phyloP scores from a whole-genome alignment of 208 protist genomes.

The Trypanosoma vivax region DNA sequence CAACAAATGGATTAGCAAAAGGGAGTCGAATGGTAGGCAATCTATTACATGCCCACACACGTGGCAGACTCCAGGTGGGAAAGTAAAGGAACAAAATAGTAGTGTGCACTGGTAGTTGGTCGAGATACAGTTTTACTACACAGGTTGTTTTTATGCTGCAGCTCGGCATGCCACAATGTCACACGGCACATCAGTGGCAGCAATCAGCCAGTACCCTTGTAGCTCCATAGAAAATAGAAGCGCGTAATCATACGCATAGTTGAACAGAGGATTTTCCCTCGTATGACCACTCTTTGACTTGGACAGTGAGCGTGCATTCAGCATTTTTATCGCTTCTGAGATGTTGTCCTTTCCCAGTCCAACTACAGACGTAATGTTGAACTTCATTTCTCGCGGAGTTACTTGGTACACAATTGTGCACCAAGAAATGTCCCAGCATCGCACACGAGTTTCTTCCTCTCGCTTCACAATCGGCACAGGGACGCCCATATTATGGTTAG shows the following conservation, averaged over 20 bases:
- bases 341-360: conserved; percentile 72
- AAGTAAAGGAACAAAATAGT: not conserved
- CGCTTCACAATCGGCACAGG: conserved; percentile 23
- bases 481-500: no score
- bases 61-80: no score
- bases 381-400: conserved; percentile 82
- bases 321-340: conserved; percentile 58
- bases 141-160: conserved; percentile 17
- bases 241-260: conserved; percentile 83
- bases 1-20: no score
- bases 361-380: conserved; percentile 67
- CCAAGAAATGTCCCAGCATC: conserved; percentile 69
- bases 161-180: conserved; percentile 81
- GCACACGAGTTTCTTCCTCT: conserved; percentile 33
- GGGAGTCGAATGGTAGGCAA: no score
- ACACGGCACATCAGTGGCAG: conserved; percentile 80
- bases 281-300: conserved; percentile 18
- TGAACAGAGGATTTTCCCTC: conserved; percentile 74
- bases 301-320: conserved; percentile 36
- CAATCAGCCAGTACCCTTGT: conserved; percentile 84
- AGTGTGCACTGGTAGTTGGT: not conserved
- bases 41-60: no score
- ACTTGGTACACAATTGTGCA: conserved; percentile 87
- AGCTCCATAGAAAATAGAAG: conserved; percentile 78
- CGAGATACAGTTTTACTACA: not conserved